phyloP scores from a whole-genome alignment of 1,284 basidiomycete genomes.

The Marasmius tenuissimus region DNA sequence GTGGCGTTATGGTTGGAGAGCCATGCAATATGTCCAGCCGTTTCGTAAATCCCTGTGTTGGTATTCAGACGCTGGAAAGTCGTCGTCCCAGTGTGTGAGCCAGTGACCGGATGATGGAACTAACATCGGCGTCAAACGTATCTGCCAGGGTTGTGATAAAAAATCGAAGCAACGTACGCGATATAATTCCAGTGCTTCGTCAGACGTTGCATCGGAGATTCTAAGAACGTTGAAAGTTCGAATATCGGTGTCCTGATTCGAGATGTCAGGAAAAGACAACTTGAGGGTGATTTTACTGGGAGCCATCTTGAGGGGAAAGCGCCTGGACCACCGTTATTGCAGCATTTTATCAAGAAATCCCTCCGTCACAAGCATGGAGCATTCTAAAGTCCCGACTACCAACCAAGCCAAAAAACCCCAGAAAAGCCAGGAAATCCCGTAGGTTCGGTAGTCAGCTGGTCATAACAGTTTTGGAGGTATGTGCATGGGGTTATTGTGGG shows the following conservation, averaged over 20 bases:
- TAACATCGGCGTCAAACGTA: slow-evolving; percentile 19
- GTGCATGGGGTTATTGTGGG: too few species aligned
- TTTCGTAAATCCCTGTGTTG: slow-evolving; percentile 43
- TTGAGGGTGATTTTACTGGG: slow-evolving; percentile 36
- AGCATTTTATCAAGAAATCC: background rate
- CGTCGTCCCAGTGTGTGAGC: slow-evolving; percentile 42
- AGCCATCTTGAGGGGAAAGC: background rate
- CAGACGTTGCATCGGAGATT: slow-evolving; percentile 27
- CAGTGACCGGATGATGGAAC: slow-evolving; percentile 55
- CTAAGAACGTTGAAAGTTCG: slow-evolving; percentile 45
- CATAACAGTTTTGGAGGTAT: too few species aligned
- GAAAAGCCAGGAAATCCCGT: too few species aligned
- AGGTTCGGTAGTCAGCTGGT: too few species aligned
- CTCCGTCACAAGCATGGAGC: too few species aligned
- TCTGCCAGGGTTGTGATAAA: background rate
- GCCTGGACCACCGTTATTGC: background rate
- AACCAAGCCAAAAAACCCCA: too few species aligned
- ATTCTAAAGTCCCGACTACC: too few species aligned
- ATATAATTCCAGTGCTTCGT: slow-evolving; percentile 42
- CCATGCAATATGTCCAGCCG: slow-evolving; percentile 56
- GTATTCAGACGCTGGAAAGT: slow-evolving; percentile 50
- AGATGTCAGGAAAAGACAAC: slow-evolving; percentile 36
- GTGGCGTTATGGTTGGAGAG: slow-evolving; percentile 41
- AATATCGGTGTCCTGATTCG: slow-evolving; percentile 32
- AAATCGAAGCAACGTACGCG: slow-evolving; percentile 31